Base-by-base conservation (phyloP, 2,329 filamentous ascomycete genomes). In the Bipolaris zeicola region DNA sequence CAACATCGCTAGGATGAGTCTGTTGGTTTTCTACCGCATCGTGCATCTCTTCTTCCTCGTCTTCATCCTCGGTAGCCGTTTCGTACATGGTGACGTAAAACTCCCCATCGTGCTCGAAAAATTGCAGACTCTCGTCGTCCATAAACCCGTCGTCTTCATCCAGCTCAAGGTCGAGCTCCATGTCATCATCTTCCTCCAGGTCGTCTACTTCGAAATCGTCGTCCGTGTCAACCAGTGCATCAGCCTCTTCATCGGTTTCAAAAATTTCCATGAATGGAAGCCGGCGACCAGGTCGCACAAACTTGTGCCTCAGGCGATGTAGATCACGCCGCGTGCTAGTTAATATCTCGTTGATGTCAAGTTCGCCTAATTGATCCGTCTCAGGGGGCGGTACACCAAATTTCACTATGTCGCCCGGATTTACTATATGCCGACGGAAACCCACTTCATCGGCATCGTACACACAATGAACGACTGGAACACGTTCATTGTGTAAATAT, bases 361-460 rank as follows among this genome's bases (percentile, higher is more conserved):
- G 24, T 2, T 57, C 45, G 26, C 50, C 42, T 3, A 74, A 58
- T 20, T 72, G 64, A 33, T 69, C 68, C 1, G 70, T 71, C 44
- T 71, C 68, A 1, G 65, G 63, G 6, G 56, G 13, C 3, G 42
- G n/a, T 49, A 53, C 49, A 4, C 24, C 6, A 3, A n/a, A 24
- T 6, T 10, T 39, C 4, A 10, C 18, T 8, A 20, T 44, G 38
- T n/a, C 36, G 16, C 8, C 46, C 34, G 1, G 28, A 31, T 58
- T 57, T 5, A 55, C 34, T 31, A 68, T 50, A 31, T 61, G 58
- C n/a, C 69, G 67, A 7, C 42, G 50, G 37, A 75, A 75, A 3
- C 72, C 71, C 0, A 69, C 48, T 3, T 91, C 90, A 76, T 57
- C 50, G n/a, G 66, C 60, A n/a, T 71, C 58, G 57, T 70, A 77